Percentiles rank a stretch among this genome's conserved stretches.
phyloP scores from a whole-genome alignment of 306 rosid genomes.

The Fagus sylvatica region DNA sequence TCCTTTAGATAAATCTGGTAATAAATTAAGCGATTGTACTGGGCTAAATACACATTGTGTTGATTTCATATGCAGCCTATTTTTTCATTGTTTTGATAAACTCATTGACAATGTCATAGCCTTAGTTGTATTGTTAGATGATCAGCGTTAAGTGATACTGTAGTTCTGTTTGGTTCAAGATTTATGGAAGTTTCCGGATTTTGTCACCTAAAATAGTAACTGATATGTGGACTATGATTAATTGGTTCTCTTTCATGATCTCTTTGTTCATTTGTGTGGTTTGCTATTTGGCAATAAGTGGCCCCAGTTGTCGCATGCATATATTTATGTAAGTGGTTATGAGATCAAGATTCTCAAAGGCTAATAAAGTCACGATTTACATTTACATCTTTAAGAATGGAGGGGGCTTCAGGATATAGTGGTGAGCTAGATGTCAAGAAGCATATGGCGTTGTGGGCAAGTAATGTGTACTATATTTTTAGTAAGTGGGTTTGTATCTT shows the following conservation, averaged over 20 bases:
- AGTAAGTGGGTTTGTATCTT: too few species aligned
- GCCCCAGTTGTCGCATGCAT: too few species aligned
- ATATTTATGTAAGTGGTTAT: too few species aligned
- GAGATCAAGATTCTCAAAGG: too few species aligned
- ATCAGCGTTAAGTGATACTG: not conserved
- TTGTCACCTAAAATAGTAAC: not conserved
- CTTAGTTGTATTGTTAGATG: not conserved
- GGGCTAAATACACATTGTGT: not conserved
- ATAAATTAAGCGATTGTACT: not conserved
- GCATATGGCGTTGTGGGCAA: too few species aligned
- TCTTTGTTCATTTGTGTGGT: not conserved
- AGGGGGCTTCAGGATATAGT: too few species aligned
- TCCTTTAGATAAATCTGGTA: too few species aligned
- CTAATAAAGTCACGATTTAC: too few species aligned
- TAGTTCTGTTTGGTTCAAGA: not conserved
- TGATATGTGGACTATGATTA: not conserved
- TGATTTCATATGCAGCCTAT: not conserved
- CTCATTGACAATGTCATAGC: not conserved
- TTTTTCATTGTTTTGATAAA: not conserved
- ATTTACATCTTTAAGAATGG: too few species aligned
- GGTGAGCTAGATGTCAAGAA: too few species aligned
- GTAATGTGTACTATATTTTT: too few species aligned
- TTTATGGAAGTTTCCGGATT: not conserved
- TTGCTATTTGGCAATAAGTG: too few species aligned
- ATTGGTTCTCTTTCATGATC: not conserved